Percentiles rank a stretch among this genome's conserved stretches.
Evolutionary conservation across 495 filamentous ascomycete species (phyloP).

Genomic region (Aspergillus sclerotioniger): DNA sequence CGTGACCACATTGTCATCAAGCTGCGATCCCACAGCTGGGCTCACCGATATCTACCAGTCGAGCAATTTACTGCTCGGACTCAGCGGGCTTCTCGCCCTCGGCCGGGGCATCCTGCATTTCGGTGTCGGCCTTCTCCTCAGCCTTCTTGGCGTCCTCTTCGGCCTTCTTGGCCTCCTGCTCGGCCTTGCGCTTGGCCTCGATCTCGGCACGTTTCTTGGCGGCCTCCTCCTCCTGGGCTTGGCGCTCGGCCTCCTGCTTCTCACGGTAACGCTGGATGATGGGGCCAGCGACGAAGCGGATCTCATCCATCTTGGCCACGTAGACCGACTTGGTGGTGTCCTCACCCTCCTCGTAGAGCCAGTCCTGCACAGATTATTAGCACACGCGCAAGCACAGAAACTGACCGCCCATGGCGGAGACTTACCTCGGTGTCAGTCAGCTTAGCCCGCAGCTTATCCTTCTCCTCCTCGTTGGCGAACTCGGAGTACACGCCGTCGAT

Average conservation of each 20-base stretch:
- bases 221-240: constrained; percentile 77
- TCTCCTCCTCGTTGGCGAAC: constrained; percentile 90
- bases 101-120: constrained; percentile 55
- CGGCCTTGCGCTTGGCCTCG: constrained; percentile 57
- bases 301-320: constrained; percentile 91
- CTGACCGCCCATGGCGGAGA: constrained; percentile 9
- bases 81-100: constrained; percentile 37
- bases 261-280: constrained; percentile 94
- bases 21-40: constrained; percentile 11
- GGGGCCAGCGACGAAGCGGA: constrained; percentile 84
- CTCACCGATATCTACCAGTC: constrained; percentile 6
- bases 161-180: constrained; percentile 53
- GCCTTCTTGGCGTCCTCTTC: constrained; percentile 43
- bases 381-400: not conserved
- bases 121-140: constrained; percentile 46
- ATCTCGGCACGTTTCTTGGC: constrained; percentile 77
- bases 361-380: constrained; percentile 62
- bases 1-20: constrained; percentile 24
- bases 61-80: constrained; percentile 39
- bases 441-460: constrained; percentile 76
- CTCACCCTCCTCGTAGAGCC: constrained; percentile 97
- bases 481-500: constrained; percentile 85
- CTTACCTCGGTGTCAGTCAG: constrained; percentile 81
- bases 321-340: constrained; percentile 93
- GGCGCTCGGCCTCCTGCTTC: constrained; percentile 85